These are phyloP conservation scores for Penicillium sp. DNA, from an alignment of 2,329 filamentous ascomycete genomes.

Conservation along the genomic window DNA sequence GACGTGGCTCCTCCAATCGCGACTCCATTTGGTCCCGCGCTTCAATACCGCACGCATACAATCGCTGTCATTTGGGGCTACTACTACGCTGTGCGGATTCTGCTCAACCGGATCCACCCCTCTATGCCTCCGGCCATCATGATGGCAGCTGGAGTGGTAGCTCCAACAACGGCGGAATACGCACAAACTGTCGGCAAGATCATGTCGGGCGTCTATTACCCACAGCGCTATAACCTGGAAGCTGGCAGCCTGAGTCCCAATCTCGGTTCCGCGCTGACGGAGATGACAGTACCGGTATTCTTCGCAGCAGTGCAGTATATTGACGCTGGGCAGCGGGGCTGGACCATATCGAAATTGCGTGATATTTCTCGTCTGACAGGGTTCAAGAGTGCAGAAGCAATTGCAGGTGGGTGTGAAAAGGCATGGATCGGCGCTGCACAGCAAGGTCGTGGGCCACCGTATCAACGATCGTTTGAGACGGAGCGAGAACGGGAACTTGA, in stretches of 20 bases:
- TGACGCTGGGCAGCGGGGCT: constrained; percentile 70
- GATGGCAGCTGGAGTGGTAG: constrained; percentile 78
- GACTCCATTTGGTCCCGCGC: constrained; percentile 79
- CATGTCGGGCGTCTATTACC: constrained; percentile 65
- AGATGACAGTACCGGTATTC: constrained; percentile 80
- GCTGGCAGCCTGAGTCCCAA: constrained; percentile 68
- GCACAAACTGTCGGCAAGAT: constrained; percentile 80
- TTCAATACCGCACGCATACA: constrained; percentile 83
- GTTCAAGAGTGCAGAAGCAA: constrained; percentile 80
- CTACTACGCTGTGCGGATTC: constrained; percentile 81
- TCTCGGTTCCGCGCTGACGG: constrained; percentile 78
- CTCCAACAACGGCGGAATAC: constrained; percentile 68
- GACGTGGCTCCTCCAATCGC: constrained; percentile 64
- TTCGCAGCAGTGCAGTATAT: constrained; percentile 82
- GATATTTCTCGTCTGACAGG: constrained; percentile 80
- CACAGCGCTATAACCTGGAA: constrained; percentile 38
- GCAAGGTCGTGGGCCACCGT: constrained; percentile 74
- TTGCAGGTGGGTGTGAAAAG: constrained; percentile 81
- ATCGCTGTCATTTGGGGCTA: constrained; percentile 86
- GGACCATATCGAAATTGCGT: constrained; percentile 73
- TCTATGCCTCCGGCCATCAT: constrained; percentile 89
- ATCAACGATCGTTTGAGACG: constrained; percentile 47
- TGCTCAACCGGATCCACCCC: constrained; percentile 80
- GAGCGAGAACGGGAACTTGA: constrained; percentile 10
- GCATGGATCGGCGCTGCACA: constrained; percentile 77